Evolutionary conservation across 371 early-diverging fungal genomes (phyloP), one percentile per base, ranked within the genome.

Genomic region (Dinochytrium kinnereticum): DNA sequence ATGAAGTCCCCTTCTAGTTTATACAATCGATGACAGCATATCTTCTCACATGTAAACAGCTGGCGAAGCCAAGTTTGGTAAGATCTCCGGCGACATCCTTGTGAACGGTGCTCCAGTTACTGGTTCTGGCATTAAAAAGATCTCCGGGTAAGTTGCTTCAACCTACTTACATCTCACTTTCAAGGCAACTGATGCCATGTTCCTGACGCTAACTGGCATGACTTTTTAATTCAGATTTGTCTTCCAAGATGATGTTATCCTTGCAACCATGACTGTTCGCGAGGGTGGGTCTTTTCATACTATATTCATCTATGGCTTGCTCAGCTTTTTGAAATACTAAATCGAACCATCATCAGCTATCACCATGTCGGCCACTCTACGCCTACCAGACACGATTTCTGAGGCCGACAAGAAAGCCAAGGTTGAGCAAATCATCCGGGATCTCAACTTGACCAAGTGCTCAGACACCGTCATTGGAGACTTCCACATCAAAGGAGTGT

Each of bases 181-280:
- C n/a, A n/a, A n/a, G n/a, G n/a, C n/a, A n/a, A n/a, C n/a, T 44
- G 13, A 13, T 44, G 49, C 21, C 21, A 44, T 44, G 49, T 44
- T 44, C 13, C 49, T 44, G 49, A n/a, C n/a, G n/a, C n/a, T n/a
- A n/a, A n/a, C n/a, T n/a, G n/a, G n/a, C n/a, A n/a, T n/a, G n/a
- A n/a, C n/a, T n/a, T n/a, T n/a, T n/a, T n/a, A n/a, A n/a, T n/a
- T n/a, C n/a, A n/a, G n/a, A n/a, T 75, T 70, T 31, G 75, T 74
- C 33, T 70, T 75, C 40, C 95, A 95, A 79, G 95, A 95, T 72
- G 96, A 95, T 73, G 89, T 92, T 1, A 88, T 95, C 76, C 86
- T 94, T 33, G 82, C 92, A 0, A 94, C 95, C 0, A 85, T 92
- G 84, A 95, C 95, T 0, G 94, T 94, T 0, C 86, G 87, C 36